A percentile compares a stretch with the other conserved stretches of the same genome.
Conservation (phyloP, 2,329 filamentous ascomycete species). For the Sclerotinia minor region DNA sequence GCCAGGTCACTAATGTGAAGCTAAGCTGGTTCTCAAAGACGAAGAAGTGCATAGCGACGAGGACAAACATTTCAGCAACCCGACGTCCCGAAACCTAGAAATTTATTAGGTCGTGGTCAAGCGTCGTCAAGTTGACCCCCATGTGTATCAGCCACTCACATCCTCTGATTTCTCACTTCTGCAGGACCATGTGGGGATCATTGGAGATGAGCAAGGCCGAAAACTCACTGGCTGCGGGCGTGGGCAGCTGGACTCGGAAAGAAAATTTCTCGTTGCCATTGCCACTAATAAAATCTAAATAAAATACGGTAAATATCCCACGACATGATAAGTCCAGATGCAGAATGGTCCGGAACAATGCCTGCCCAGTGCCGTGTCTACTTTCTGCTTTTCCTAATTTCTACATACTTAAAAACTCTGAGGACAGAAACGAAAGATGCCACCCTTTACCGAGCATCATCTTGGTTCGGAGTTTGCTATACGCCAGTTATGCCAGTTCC, state of each 20-base stretch:
- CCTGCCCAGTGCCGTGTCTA: too few relatives aligned
- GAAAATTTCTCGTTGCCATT: constrained; percentile 15
- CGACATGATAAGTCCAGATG: constrained; percentile 10
- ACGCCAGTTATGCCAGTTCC: too few relatives aligned
- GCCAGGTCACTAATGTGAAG: background rate
- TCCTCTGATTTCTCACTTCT: background rate
- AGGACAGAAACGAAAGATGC: background rate
- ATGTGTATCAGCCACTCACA: background rate
- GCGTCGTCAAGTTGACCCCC: background rate
- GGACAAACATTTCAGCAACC: background rate
- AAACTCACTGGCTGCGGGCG: constrained; percentile 4
- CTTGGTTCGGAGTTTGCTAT: background rate
- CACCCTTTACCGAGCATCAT: background rate
- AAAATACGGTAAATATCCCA: background rate
- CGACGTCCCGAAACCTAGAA: background rate
- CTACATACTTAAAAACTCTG: too few relatives aligned
- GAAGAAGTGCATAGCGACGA: background rate
- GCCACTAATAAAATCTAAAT: constrained; percentile 9
- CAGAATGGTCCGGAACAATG: background rate
- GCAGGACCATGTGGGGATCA: constrained; percentile 3
- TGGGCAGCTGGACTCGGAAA: constrained; percentile 8
- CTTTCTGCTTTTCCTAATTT: background rate
- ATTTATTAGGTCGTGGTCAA: background rate
- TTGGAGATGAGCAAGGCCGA: constrained; percentile 5
- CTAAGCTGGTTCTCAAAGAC: background rate